Conservation (phyloP, 495 filamentous ascomycete genomes). For the Acidiella bohemica region DNA sequence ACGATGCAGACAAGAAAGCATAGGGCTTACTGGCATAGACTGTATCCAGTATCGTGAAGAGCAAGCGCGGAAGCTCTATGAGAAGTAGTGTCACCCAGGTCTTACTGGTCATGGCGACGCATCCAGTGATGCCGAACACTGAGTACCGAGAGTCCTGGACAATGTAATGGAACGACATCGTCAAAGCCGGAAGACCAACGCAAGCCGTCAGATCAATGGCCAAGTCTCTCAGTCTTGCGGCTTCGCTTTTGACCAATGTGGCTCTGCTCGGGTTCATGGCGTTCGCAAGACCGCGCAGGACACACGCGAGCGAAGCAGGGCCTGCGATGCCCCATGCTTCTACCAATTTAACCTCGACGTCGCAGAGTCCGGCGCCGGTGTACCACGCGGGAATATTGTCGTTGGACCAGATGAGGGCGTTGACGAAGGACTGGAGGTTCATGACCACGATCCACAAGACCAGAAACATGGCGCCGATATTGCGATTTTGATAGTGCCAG, state of each 20-base stretch:
- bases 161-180: conserved; percentile 54
- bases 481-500: conserved; percentile 45
- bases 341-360: conserved; percentile 61
- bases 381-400: conserved; percentile 58
- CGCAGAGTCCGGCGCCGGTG: conserved; percentile 64
- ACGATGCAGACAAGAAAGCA: too few relatives aligned
- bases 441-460: conserved; percentile 49
- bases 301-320: conserved; percentile 46
- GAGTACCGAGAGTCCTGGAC: conserved; percentile 59
- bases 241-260: conserved; percentile 38
- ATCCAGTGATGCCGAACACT: conserved; percentile 62
- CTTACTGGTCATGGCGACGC: conserved; percentile 45
- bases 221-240: conserved; percentile 39
- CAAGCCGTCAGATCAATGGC: conserved; percentile 55
- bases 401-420: conserved; percentile 68
- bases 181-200: conserved; percentile 49
- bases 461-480: conserved; percentile 48
- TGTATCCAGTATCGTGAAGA: conserved; percentile 48
- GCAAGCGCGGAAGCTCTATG: conserved; percentile 48
- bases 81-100: conserved; percentile 62
- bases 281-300: conserved; percentile 60
- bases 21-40: conserved; percentile 60
- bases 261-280: conserved; percentile 54
- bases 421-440: conserved; percentile 59
- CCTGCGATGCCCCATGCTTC: conserved; percentile 50